A percentile compares a stretch with the other conserved stretches of the same genome.
phyloP scores from a whole-genome alignment of 2,329 filamentous ascomycete genomes.

The Penicillium capsulatum region DNA sequence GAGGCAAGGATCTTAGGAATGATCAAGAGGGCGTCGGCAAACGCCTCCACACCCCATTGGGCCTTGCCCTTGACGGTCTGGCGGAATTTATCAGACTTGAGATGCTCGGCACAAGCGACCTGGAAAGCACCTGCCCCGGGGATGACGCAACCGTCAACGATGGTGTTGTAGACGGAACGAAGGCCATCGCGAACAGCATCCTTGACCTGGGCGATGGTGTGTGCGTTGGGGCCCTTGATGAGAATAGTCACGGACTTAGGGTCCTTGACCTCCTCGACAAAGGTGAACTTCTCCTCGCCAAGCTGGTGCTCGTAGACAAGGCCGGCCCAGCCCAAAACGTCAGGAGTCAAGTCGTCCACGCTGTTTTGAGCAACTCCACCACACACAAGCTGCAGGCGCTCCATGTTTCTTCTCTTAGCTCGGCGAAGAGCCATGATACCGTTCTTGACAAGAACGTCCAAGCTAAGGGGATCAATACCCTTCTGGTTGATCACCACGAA shows the following conservation, averaged over 20 bases:
- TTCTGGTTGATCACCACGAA: conserved; percentile 99
- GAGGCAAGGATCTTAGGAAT: conserved; percentile 97
- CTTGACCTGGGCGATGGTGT: conserved; percentile 95
- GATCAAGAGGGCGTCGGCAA: conserved; percentile 87
- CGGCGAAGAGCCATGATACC: conserved; percentile 90
- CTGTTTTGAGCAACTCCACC: conserved; percentile 92
- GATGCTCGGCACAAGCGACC: conserved; percentile 80
- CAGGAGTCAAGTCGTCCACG: conserved; percentile 84
- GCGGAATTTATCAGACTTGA: conserved; percentile 79
- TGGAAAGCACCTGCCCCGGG: conserved; percentile 95
- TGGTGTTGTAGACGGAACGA: conserved; percentile 97
- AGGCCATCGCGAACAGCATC: conserved; percentile 94
- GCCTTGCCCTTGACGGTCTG: conserved; percentile 97
- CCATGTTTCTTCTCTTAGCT: conserved; percentile 98
- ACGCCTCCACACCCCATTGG: conserved; percentile 91
- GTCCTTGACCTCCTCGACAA: conserved; percentile 97
- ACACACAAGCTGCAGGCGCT: conserved; percentile 90
- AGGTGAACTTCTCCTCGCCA: conserved; percentile 98
- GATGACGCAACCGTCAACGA: conserved; percentile 94
- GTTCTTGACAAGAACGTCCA: conserved; percentile 97
- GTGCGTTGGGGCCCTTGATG: conserved; percentile 95
- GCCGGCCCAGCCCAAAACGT: conserved; percentile 91
- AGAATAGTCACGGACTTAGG: conserved; percentile 95
- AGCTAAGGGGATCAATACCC: conserved; percentile 91
- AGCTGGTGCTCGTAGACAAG: conserved; percentile 95